Base-by-base conservation (phyloP, 2,329 filamentous ascomycete species). In the Trichoderma endophyticum region DNA sequence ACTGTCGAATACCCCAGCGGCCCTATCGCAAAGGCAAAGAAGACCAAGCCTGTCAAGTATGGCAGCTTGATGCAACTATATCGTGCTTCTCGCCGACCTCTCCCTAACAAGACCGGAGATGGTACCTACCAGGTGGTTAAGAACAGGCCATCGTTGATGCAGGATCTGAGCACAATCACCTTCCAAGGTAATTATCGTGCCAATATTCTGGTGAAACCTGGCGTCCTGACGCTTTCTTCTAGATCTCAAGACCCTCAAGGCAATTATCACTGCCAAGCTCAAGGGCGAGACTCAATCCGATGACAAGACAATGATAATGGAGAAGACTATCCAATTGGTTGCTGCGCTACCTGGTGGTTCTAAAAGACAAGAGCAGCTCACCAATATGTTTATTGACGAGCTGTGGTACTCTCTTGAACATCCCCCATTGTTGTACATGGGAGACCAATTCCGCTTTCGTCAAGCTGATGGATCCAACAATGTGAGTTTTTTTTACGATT, bases 291-390 rank as follows among this genome's bases (percentile, higher is more conserved):
- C 88, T 62, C 84, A 91, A 12, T 81, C 89, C 6, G 90, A 95
- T 76, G 93, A 95, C 82, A 92, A 92, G 82, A 92, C 90, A 2
- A 92, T 93, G 85, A 83, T 93, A 59, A 93, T 94, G 89, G 92
- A 94, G 80, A 85, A 88, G 8, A 86, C 91, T 6, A 93, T 94
- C 73, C 88, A 91, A 83, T 84, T 94, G 18, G 91, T 93, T 6
- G 86, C 90, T 14, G 87, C 86, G 36, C 83, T 94, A 39, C 91
- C 90, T 1, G 81, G 86, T 64, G 83, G 86, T 70, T 93, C 91
- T 1, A 87, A 87, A 75, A 85, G 87, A 30, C 86, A 91, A 11
- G 83, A 86, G 56, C 82, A 89, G 66, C 83, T 94, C 62, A 93
- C 92, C 9, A 90, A 91, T 76, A 80, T 82, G 60, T 92, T 95